Percentiles rank a stretch among this genome's conserved stretches.
phyloP scores from a whole-genome alignment of 352 stramenopile species.

The Aphanomyces euteiches region DNA sequence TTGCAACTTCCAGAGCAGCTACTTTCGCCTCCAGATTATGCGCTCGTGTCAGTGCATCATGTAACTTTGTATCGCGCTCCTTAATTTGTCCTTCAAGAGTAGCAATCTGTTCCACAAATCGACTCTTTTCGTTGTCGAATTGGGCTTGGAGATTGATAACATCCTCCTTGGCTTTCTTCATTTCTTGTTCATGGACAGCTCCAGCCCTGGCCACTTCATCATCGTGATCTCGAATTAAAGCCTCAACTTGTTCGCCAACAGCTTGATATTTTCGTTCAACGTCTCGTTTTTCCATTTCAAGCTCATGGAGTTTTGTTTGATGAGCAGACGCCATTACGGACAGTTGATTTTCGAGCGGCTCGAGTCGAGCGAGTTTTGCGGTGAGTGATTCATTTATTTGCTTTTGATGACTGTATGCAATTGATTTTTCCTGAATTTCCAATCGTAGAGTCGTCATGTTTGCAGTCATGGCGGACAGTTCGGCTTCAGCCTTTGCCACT shows the following conservation, averaged over 20 bases:
- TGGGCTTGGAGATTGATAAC: background rate
- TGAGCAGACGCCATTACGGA: conserved; percentile 33
- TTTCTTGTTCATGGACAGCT: conserved; percentile 39
- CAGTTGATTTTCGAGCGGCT: conserved; percentile 51
- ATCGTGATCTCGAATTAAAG: conserved; percentile 69
- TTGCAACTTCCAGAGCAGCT: background rate
- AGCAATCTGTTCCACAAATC: background rate
- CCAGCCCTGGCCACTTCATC: conserved; percentile 22
- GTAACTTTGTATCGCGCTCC: background rate
- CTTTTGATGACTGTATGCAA: conserved; percentile 30
- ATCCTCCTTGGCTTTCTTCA: conserved; percentile 4
- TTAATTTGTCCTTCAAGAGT: background rate
- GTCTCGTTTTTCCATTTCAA: conserved; percentile 54
- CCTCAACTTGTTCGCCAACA: conserved; percentile 65
- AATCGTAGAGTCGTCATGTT: background rate
- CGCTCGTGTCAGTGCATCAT: background rate
- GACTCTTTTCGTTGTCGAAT: background rate
- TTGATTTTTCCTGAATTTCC: conserved; percentile 40
- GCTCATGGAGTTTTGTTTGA: conserved; percentile 33
- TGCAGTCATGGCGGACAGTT: too few species aligned
- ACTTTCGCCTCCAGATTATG: background rate
- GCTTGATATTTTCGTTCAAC: conserved; percentile 65
- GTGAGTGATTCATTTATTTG: conserved; percentile 54
- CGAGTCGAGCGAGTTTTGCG: conserved; percentile 32
- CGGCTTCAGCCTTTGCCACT: too few species aligned